phyloP scores from a whole-genome alignment of 139 green algal species.

The Mesostigma viride region DNA sequence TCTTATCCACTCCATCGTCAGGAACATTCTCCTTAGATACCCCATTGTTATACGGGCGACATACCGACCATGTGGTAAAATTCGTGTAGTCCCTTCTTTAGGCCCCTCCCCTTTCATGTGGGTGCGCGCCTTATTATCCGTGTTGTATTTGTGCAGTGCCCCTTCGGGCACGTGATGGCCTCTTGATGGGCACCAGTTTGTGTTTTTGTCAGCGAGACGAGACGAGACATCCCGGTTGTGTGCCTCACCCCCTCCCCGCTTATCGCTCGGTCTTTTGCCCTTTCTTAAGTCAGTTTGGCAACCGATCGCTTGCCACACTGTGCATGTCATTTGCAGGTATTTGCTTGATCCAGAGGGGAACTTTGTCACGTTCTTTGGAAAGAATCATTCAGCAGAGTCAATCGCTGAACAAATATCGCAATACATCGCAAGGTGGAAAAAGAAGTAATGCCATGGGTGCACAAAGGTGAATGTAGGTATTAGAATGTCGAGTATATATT shows the following conservation, averaged over 20 bases:
- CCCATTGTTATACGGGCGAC: neutral
- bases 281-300: neutral
- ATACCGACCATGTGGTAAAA: too few relatives aligned
- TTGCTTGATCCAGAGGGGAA: conserved; percentile 36
- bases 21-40: neutral
- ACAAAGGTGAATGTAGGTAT: too few relatives aligned
- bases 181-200: neutral
- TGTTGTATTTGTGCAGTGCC: neutral
- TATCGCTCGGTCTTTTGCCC: neutral
- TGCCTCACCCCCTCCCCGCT: neutral
- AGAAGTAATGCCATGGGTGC: too few relatives aligned
- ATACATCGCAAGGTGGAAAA: conserved; percentile 24
- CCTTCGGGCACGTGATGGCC: neutral
- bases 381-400: conserved; percentile 35
- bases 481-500: too few relatives aligned
- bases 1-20: conserved; percentile 72
- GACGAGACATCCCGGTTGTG: neutral
- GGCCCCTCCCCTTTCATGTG: too few relatives aligned
- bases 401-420: conserved; percentile 26
- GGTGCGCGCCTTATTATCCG: too few relatives aligned
- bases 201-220: neutral
- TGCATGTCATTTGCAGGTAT: conserved; percentile 17
- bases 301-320: neutral
- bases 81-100: too few relatives aligned
- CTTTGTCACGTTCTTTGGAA: conserved; percentile 42